phyloP scores from a whole-genome alignment of 2,329 filamentous ascomycete species.

The Hymenoscyphus albidus region DNA sequence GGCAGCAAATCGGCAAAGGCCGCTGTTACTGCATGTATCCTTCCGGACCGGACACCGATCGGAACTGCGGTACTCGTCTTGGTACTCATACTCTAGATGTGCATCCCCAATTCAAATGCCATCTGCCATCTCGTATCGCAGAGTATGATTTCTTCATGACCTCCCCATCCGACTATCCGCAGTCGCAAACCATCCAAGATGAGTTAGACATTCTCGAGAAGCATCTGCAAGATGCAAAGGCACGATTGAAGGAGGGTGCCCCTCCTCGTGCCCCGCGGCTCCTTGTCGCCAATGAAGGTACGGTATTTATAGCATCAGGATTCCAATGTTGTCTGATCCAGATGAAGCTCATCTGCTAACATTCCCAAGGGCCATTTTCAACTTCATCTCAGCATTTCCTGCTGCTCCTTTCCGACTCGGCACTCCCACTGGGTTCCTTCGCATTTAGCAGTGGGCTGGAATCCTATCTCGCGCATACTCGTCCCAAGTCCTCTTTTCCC shows the following conservation, averaged over 20 bases:
- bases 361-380: slow-evolving; percentile 21
- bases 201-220: slow-evolving; percentile 58
- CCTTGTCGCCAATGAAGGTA: slow-evolving; percentile 21
- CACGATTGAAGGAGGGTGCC: slow-evolving; percentile 39
- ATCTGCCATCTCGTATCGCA: slow-evolving; percentile 1
- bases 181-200: slow-evolving; percentile 38
- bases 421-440: slow-evolving; percentile 79
- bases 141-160: slow-evolving; percentile 22
- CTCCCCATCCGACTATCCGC: slow-evolving; percentile 21
- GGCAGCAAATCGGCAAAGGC: too few relatives aligned
- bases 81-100: background rate
- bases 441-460: slow-evolving; percentile 81
- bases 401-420: slow-evolving; percentile 75
- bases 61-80: too few relatives aligned
- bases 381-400: slow-evolving; percentile 55
- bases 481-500: slow-evolving; percentile 48
- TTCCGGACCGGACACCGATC: too few relatives aligned
- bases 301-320: slow-evolving; percentile 16
- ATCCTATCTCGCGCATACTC: slow-evolving; percentile 71
- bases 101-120: background rate
- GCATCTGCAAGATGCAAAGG: slow-evolving; percentile 39
- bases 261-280: background rate
- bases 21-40: too few relatives aligned
- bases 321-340: background rate
- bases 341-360: slow-evolving; percentile 7